These are phyloP conservation scores for Monilinia fructigena DNA, from an alignment of 2,329 filamentous ascomycete species.

Conservation along the genomic window DNA sequence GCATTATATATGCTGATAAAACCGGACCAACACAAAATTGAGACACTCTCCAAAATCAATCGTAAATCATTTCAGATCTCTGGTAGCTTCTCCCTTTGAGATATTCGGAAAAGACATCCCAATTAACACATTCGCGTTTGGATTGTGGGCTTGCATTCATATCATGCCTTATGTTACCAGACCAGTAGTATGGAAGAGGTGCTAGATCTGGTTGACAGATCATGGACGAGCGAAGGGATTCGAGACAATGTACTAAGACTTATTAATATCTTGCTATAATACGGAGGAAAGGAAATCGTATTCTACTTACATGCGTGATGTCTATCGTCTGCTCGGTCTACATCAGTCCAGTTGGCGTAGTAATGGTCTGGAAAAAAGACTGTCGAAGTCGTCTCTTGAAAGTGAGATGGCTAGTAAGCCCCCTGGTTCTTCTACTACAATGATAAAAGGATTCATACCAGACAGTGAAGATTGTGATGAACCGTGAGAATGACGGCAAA, in stretches of 20 bases:
- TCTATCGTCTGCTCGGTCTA: conserved; percentile 5
- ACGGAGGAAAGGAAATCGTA: too few relatives aligned
- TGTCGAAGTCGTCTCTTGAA: conserved; percentile 19
- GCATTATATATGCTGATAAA: not conserved
- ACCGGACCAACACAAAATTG: not conserved
- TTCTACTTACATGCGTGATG: conserved; percentile 6
- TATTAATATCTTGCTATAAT: not conserved
- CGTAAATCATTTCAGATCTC: conserved; percentile 11
- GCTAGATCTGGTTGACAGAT: conserved; percentile 22
- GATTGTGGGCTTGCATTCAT: conserved; percentile 20
- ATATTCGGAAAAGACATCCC: conserved; percentile 16
- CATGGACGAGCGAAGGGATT: conserved; percentile 20
- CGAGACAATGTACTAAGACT: conserved; percentile 15
- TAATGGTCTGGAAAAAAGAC: conserved; percentile 16
- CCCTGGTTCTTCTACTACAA: too few relatives aligned
- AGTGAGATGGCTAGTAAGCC: not conserved
- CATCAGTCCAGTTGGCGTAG: conserved; percentile 20
- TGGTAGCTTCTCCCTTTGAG: conserved; percentile 17
- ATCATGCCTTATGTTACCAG: conserved; percentile 8
- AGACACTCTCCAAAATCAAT: not conserved
- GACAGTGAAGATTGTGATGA: conserved; percentile 20
- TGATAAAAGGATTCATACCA: not conserved
- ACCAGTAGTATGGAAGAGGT: conserved; percentile 21
- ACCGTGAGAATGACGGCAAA: conserved; percentile 20
- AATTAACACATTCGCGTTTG: conserved; percentile 19